These are phyloP conservation scores for Nematodospora anomalae DNA, from an alignment of 1,139 yeast genomes.

Conservation along the genomic window DNA sequence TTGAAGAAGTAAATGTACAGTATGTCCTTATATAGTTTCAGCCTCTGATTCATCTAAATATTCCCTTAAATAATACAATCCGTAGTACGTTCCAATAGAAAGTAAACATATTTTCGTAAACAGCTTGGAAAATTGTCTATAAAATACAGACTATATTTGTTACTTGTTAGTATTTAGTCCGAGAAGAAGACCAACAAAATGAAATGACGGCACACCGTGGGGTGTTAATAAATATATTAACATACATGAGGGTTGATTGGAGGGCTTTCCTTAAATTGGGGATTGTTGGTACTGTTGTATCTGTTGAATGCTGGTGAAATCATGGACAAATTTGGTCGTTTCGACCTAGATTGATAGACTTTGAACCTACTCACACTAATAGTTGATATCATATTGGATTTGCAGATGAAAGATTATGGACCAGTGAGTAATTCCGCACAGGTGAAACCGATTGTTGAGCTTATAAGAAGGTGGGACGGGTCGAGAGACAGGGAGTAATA, in stretches of 20 bases:
- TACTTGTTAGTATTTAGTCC: constrained; percentile 2
- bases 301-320: background rate
- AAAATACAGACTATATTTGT: constrained; percentile 17
- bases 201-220: background rate
- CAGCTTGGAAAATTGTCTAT: constrained; percentile 21
- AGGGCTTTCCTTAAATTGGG: background rate
- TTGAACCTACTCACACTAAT: background rate
- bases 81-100: constrained; percentile 21
- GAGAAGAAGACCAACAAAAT: background rate
- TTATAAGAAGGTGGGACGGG: too few relatives aligned
- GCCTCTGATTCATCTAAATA: constrained; percentile 11
- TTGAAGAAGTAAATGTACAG: constrained; percentile 21
- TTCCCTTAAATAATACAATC: constrained; percentile 15
- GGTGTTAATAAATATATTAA: constrained; percentile 1
- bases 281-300: background rate
- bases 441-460: too few relatives aligned
- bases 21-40: background rate
- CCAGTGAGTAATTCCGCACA: too few relatives aligned
- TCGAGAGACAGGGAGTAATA: too few relatives aligned
- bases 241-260: constrained; percentile 19
- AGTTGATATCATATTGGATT: background rate
- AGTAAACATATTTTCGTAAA: constrained; percentile 20
- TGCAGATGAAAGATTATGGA: too few relatives aligned
- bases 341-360: background rate
- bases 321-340: background rate